Base-by-base conservation (phyloP, 371 early-diverging fungal species). In the Actinomucor elegans region DNA sequence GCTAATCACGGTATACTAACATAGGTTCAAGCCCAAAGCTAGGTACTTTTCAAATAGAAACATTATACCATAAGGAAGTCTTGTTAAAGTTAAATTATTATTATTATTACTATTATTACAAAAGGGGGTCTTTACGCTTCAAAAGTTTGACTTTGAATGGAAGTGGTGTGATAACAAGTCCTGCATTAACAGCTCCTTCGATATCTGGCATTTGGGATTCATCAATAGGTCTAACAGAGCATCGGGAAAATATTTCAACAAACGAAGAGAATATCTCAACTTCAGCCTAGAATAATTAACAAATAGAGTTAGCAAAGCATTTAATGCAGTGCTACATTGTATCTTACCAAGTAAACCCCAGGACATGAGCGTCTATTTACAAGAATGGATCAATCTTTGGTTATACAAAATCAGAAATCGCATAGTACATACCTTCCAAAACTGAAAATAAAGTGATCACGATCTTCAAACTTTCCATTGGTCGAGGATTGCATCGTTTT, bases 371-470 rank as follows among this genome's bases (percentile, higher is more conserved):
- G 43, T 43, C 43, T 43, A 15, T 24, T 11, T 11, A 6, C 1
- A 41, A 1, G 10, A 23, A 24, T 11, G 10, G 8, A 24, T 14
- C 23, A 41, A 17, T 23, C 2, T 24, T 11, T 20, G 20, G 5
- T 3, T 41, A 12, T 24, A 12, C 26, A 12, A 12, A 2, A 24
- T 24, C 3, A 4, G 9, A 17, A 37, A 37, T 3, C 4, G 18
- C 8, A 37, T 18, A 2, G 0, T 18, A 34, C 18, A 28, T 17
- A 34, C 29, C 44, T 63, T 48, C 58, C 64, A 53, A 49, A 63
- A 14, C 58, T 58, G 50, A 63, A 63, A 11, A 24, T 43, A 24
- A 40, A 63, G 21, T 49, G 53, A 45, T 63, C 58, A 11, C 64
- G 38, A 5, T 54, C 46, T 10, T 53, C 32, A 4, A 49, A 20